phyloP scores from a whole-genome alignment of 2,329 filamentous ascomycete species.

The Didymella segeticola region DNA sequence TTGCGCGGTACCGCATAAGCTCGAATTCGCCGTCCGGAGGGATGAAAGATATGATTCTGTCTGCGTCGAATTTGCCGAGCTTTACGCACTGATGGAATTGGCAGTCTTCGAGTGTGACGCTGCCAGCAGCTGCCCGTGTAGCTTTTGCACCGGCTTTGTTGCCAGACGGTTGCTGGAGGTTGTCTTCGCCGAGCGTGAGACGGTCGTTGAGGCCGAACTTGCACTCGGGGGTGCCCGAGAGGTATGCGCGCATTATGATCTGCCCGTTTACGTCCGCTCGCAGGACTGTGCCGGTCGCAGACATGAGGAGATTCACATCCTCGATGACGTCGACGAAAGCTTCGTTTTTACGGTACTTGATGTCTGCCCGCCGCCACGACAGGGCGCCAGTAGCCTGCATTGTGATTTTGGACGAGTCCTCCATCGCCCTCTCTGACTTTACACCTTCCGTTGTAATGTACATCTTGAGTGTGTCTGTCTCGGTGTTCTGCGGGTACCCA shows the following conservation, averaged over 20 bases:
- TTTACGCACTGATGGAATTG: conserved; percentile 99
- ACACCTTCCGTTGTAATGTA: conserved; percentile 99
- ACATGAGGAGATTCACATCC: conserved; percentile 98
- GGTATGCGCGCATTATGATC: conserved; percentile 98
- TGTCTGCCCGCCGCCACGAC: conserved; percentile 95
- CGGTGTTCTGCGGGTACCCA: conserved; percentile 97
- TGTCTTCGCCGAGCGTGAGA: conserved; percentile 77
- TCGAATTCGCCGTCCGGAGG: conserved; percentile 98
- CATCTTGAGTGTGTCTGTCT: conserved; percentile 99
- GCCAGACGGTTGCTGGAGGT: conserved; percentile 69
- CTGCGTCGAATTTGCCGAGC: conserved; percentile 93
- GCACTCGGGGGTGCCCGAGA: conserved; percentile 95
- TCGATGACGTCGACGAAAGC: conserved; percentile 99
- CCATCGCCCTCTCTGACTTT: conserved; percentile 83
- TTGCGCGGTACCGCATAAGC: conserved; percentile 97
- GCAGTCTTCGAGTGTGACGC: conserved; percentile 95
- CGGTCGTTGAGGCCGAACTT: conserved; percentile 98
- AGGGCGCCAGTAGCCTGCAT: conserved; percentile 98
- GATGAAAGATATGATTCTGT: conserved; percentile 95
- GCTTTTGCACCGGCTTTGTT: conserved; percentile 84
- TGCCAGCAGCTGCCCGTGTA: conserved; percentile 92
- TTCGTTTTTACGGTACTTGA: conserved; percentile 99
- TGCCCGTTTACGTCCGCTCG: conserved; percentile 96
- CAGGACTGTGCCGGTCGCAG: conserved; percentile 92
- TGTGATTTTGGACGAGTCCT: conserved; percentile 96